A percentile compares a stretch with the other conserved stretches of the same genome.
phyloP scores from a whole-genome alignment of 164 flowering plant genomes.

The Paratinospora sagittata region DNA sequence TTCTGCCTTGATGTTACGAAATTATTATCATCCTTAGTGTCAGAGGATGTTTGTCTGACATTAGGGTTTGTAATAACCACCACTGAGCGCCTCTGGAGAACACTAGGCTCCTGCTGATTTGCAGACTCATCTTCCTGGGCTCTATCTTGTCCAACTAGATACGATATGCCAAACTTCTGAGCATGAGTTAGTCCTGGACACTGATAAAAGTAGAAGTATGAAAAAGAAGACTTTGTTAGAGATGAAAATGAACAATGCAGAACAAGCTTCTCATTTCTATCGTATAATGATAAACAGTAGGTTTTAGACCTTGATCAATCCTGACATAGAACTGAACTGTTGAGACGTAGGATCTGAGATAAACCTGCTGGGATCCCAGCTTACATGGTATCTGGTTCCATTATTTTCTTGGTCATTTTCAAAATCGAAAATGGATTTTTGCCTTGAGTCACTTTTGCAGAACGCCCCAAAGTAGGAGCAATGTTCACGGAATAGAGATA shows the following conservation, averaged over 20 bases:
- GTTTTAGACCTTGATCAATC: slow-evolving; percentile 57
- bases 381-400: slow-evolving; percentile 21
- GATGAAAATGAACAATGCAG: not conserved
- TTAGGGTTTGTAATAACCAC: slow-evolving; percentile 11
- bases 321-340: slow-evolving; percentile 23
- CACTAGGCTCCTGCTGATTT: slow-evolving; percentile 13
- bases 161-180: slow-evolving; percentile 63
- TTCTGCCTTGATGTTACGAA: slow-evolving; percentile 11
- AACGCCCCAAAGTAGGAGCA: slow-evolving; percentile 86
- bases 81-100: slow-evolving; percentile 24
- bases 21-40: slow-evolving; percentile 7
- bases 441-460: slow-evolving; percentile 40
- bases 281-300: not conserved
- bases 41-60: slow-evolving; percentile 12
- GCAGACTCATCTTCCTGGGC: slow-evolving; percentile 21
- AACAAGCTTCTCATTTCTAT: not conserved
- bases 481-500: slow-evolving; percentile 69
- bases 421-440: slow-evolving; percentile 21
- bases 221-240: slow-evolving; percentile 1
- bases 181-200: slow-evolving; percentile 72
- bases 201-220: slow-evolving; percentile 33
- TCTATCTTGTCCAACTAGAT: slow-evolving; percentile 25
- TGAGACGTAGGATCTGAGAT: slow-evolving; percentile 18
- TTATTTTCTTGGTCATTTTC: slow-evolving; percentile 35
- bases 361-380: slow-evolving; percentile 20